Percentiles rank a stretch among this genome's conserved stretches.
Conservation (phyloP, 208 protist species). For the Trypanosoma congolense region DNA sequence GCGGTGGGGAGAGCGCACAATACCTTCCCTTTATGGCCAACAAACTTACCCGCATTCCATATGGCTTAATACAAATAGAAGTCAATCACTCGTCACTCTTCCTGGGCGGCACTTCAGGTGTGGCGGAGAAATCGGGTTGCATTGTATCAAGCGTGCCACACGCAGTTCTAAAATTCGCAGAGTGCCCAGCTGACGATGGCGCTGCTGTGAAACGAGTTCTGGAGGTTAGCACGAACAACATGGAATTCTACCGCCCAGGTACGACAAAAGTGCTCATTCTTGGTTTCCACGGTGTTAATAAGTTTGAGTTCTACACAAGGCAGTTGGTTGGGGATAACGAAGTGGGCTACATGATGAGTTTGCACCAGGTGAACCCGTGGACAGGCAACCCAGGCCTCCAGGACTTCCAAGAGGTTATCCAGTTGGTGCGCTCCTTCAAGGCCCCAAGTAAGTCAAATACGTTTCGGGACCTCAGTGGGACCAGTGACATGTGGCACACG, state of each 20-base stretch:
- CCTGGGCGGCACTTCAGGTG: constrained; percentile 43
- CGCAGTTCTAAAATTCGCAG: constrained; percentile 59
- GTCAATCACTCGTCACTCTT: constrained; percentile 58
- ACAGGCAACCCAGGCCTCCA: constrained; percentile 84
- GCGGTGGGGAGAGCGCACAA: background rate
- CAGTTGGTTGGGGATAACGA: constrained; percentile 54
- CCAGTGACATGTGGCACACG: constrained; percentile 15
- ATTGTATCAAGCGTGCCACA: constrained; percentile 59
- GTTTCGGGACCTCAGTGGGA: constrained; percentile 66
- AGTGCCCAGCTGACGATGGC: constrained; percentile 65
- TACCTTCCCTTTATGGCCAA: constrained; percentile 60
- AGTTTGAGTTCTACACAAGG: constrained; percentile 78
- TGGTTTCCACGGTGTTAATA: constrained; percentile 67
- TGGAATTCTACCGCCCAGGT: constrained; percentile 71
- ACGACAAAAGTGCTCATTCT: constrained; percentile 54
- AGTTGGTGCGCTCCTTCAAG: constrained; percentile 75
- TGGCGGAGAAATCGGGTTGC: constrained; percentile 23
- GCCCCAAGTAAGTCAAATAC: constrained; percentile 60
- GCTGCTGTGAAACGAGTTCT: constrained; percentile 63
- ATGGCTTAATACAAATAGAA: constrained; percentile 50
- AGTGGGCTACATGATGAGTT: constrained; percentile 64
- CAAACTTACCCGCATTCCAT: constrained; percentile 51
- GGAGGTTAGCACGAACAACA: constrained; percentile 60
- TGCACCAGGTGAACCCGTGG: constrained; percentile 80
- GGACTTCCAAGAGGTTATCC: constrained; percentile 84